These are phyloP conservation scores for Blepharisma undulans DNA, from an alignment of 169 alveolate genomes.

Conservation along the genomic window DNA sequence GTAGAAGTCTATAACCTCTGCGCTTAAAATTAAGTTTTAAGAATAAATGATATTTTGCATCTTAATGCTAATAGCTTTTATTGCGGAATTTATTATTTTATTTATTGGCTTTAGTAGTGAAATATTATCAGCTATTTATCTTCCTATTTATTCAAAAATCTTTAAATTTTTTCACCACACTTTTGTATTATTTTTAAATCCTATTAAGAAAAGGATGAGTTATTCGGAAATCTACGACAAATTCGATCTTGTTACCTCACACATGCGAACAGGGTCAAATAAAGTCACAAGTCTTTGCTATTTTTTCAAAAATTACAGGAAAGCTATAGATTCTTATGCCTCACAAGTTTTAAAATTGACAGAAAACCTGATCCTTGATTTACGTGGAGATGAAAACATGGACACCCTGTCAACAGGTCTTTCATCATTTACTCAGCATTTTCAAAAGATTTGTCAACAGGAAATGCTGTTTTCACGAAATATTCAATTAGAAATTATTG, in stretches of 20 bases:
- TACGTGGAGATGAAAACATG: background rate
- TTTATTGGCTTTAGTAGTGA: background rate
- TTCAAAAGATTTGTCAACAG: background rate
- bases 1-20: background rate
- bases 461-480: background rate
- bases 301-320: conserved; percentile 3
- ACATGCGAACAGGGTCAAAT: background rate
- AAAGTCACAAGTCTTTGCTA: background rate
- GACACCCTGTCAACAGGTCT: background rate
- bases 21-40: background rate
- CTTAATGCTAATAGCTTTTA: background rate
- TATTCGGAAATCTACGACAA: conserved; percentile 31
- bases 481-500: conserved; percentile 28
- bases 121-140: background rate
- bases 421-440: background rate
- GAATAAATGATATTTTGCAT: background rate
- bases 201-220: conserved; percentile 12
- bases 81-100: background rate
- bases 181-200: background rate
- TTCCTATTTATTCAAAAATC: background rate
- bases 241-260: background rate
- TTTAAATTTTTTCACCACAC: background rate
- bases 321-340: background rate
- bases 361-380: background rate
- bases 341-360: background rate